Evolutionary conservation across 2,329 filamentous ascomycete genomes (phyloP), one percentile per base, ranked within the genome.

Genomic region (Didymellaceae sp.): DNA sequence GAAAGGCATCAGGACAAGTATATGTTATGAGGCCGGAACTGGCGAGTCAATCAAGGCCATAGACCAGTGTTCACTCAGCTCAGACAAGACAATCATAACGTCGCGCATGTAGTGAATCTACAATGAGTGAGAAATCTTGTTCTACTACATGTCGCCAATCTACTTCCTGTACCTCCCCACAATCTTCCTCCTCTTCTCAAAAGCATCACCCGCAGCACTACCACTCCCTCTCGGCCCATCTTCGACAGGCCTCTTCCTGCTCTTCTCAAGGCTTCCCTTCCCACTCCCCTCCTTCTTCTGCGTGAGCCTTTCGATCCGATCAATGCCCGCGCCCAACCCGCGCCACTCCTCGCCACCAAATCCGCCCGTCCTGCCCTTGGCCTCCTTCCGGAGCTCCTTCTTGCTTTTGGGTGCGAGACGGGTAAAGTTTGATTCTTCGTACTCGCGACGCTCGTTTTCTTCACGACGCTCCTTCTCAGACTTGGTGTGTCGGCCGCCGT

Each of bases 261-360:
- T 95, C 80, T 88, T 92, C 67, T 96, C 92, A 59, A 92, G 73
- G 59, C 83, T 83, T 24, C 82, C 80, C 18, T 80, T 77, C 17
- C 33, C 31, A 9, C 42, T 26, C 39, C 79, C 71, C 72, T 86
- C 90, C 68, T 84, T 83, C 68, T 84, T 83, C 73, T 85, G 85
- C 6, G 92, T 97, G 66, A 96, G 78, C 55, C 86, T 82, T 62
- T 91, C 88, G 73, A 97, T 96, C 34, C 93, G 82, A 74, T 96
- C 90, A 42, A 92, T 84, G 6, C 91, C 91, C 70, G 92, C 87
- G 48, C 90, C 90, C 34, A 99, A 78, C 20, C 88, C 86, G 57
- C 87, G 84, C 90, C 91, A 97, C 70, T 97, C 94, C 75, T 97
- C 94, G 42, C 94, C 94, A 55, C 93, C 93, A 75, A 89, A 97